Evolutionary conservation across 805 yeast genomes (phyloP), one percentile per base, ranked within the genome.

Genomic region (Zygoascus tannicola): DNA sequence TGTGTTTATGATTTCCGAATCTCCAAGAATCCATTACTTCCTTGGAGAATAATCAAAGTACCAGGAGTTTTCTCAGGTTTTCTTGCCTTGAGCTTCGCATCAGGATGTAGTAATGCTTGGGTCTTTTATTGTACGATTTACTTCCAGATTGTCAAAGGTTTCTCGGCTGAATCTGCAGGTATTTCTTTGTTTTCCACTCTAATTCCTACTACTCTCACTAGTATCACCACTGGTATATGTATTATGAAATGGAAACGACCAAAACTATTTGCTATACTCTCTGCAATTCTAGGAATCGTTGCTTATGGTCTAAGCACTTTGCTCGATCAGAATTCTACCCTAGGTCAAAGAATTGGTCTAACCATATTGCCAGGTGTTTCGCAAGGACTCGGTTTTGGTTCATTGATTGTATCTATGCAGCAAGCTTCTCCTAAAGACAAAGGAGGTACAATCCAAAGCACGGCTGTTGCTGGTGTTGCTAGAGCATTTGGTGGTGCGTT

Each of bases 121-220:
- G 56, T 64, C 35, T 71, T 67, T 52, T 74, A 69, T 49, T 47
- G 73, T 30, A 73, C 79, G 2, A 64, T 66, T 35, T 76, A 71
- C 51, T 68, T 67, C 50, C 71, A 73, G 52, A 56, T 67, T 44
- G 71, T 73, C 12, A 57, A 63, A 35, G 69, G 66, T 42, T 61
- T 52, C 55, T 55, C 55, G 2, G 53, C 69, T 2, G 51, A 71
- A 35, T 58, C 57, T 19, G 55, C 73, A 0, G 67, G 78, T 0
- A 55, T 67, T 10, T 55, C 69, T 22, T 50, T 64, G n/a, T 50
- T 75, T 19, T 69, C 77, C 0, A 54, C 69, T 46, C 71, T 35
- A 8, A 35, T 35, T 12, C 10, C 26, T 8, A 12, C 10, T 8
- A 21, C 22, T 10, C 3, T 21, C 2, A 4, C 38, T 5, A 8